These are phyloP conservation scores for Pseudogymnoascus sp. DNA, from an alignment of 2,329 filamentous ascomycete genomes.

Conservation along the genomic window DNA sequence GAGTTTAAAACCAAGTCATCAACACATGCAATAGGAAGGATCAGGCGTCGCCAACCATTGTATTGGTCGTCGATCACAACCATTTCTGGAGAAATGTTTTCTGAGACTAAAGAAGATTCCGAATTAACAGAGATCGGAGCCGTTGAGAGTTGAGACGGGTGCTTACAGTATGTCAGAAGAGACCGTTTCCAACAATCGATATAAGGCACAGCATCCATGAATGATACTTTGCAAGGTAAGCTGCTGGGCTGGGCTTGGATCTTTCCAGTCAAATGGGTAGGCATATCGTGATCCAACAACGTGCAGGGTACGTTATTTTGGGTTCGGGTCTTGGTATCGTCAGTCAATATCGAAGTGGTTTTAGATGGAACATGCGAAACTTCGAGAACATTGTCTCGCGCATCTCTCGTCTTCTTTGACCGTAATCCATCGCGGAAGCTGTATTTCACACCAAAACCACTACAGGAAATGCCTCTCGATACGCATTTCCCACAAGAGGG, in stretches of 20 bases:
- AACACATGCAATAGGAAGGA: conserved; percentile 23
- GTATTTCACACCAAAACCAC: conserved; percentile 24
- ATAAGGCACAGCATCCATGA: too few relatives aligned
- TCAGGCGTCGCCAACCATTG: conserved; percentile 26
- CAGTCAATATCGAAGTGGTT: too few relatives aligned
- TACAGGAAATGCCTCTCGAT: conserved; percentile 26
- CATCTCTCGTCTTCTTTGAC: conserved; percentile 17
- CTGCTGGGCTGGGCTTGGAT: too few relatives aligned
- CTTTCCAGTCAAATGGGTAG: too few relatives aligned
- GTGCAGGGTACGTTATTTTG: too few relatives aligned
- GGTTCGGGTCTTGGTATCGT: too few relatives aligned
- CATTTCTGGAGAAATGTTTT: conserved; percentile 25
- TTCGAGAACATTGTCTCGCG: conserved; percentile 4
- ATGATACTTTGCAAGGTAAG: too few relatives aligned
- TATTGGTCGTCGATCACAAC: conserved; percentile 23
- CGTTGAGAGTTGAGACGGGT: too few relatives aligned
- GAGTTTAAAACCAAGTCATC: conserved; percentile 18
- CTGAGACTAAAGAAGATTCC: conserved; percentile 12
- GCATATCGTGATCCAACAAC: too few relatives aligned
- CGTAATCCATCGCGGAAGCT: conserved; percentile 23
- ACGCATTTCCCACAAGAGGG: conserved; percentile 28
- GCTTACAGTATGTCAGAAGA: too few relatives aligned
- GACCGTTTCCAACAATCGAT: too few relatives aligned
- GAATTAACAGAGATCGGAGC: conserved; percentile 7
- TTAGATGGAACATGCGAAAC: too few relatives aligned